Evolutionary conservation across 495 filamentous ascomycete species (phyloP).

Genomic region (Apiosordaria backusii): DNA sequence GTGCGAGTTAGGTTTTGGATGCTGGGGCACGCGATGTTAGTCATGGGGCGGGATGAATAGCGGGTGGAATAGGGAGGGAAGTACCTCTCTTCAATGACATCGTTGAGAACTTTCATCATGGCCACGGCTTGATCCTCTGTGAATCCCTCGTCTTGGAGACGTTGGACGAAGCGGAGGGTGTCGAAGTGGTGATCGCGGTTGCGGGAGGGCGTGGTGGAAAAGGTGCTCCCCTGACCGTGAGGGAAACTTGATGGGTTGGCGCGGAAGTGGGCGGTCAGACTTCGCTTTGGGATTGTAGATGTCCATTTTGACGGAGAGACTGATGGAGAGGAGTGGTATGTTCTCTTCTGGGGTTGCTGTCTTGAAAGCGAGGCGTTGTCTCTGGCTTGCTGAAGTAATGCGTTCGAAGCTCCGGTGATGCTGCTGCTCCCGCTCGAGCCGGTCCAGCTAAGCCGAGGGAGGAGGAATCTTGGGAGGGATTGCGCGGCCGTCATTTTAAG

Average conservation of each 20-base stretch:
- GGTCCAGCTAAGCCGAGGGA: slow-evolving; percentile 53
- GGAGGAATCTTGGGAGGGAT: slow-evolving; percentile 49
- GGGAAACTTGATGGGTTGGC: slow-evolving; percentile 21
- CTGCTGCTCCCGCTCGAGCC: slow-evolving; percentile 17
- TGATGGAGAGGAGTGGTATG: slow-evolving; percentile 8
- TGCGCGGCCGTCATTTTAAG: slow-evolving; percentile 30
- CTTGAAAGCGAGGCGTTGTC: neutral
- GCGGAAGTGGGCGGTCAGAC: slow-evolving; percentile 18
- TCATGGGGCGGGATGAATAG: slow-evolving; percentile 1
- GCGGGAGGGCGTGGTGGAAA: slow-evolving; percentile 63
- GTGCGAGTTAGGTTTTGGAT: slow-evolving; percentile 97
- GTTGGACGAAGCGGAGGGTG: slow-evolving; percentile 93
- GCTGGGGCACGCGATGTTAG: slow-evolving; percentile 36
- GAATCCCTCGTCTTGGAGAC: slow-evolving; percentile 86
- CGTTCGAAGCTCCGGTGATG: slow-evolving; percentile 13
- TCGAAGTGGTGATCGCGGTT: slow-evolving; percentile 92
- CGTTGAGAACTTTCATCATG: slow-evolving; percentile 95
- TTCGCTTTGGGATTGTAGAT: neutral
- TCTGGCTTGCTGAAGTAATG: slow-evolving; percentile 18
- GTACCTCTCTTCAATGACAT: slow-evolving; percentile 92
- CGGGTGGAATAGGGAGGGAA: slow-evolving; percentile 6
- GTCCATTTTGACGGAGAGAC: neutral
- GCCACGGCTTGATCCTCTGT: slow-evolving; percentile 92
- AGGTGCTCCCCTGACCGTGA: slow-evolving; percentile 41
- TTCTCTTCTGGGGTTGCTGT: slow-evolving; percentile 11